Conservation (phyloP, 768 basidiomycete species). For the Pleurotus salmoneostramineus region DNA sequence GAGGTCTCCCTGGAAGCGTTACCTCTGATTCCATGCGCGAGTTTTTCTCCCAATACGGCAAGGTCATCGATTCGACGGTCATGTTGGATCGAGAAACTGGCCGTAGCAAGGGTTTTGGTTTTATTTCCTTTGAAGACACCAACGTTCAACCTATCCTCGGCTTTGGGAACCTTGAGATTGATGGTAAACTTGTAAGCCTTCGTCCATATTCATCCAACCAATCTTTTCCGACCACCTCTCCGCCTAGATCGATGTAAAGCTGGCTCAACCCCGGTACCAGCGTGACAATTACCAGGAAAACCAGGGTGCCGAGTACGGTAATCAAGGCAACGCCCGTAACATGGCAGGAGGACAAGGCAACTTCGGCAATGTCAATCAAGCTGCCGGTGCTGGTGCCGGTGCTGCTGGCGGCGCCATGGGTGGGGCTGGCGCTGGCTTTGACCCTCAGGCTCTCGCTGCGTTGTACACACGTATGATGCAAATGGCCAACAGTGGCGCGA, state of each 20-base stretch:
- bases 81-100: slow-evolving; percentile 98
- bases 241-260: slow-evolving; percentile 90
- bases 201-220: background rate
- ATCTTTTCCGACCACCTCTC: background rate
- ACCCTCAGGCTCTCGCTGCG: slow-evolving; percentile 87
- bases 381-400: slow-evolving; percentile 20
- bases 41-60: slow-evolving; percentile 92
- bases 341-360: slow-evolving; percentile 33
- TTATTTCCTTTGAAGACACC: slow-evolving; percentile 94
- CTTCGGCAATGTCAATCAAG: slow-evolving; percentile 26
- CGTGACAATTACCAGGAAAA: slow-evolving; percentile 60
- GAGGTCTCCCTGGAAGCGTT: slow-evolving; percentile 87
- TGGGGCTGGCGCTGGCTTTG: slow-evolving; percentile 46
- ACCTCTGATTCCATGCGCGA: slow-evolving; percentile 92
- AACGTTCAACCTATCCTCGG: slow-evolving; percentile 87
- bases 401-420: slow-evolving; percentile 25
- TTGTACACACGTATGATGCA: slow-evolving; percentile 96
- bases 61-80: slow-evolving; percentile 95
- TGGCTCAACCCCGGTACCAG: slow-evolving; percentile 88
- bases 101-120: slow-evolving; percentile 95
- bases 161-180: slow-evolving; percentile 86
- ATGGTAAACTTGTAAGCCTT: slow-evolving; percentile 83
- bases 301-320: slow-evolving; percentile 10
- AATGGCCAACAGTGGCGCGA: slow-evolving; percentile 59
- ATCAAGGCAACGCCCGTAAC: slow-evolving; percentile 19